Conservation (phyloP, 805 yeast genomes). For the Candida peoriensis region DNA sequence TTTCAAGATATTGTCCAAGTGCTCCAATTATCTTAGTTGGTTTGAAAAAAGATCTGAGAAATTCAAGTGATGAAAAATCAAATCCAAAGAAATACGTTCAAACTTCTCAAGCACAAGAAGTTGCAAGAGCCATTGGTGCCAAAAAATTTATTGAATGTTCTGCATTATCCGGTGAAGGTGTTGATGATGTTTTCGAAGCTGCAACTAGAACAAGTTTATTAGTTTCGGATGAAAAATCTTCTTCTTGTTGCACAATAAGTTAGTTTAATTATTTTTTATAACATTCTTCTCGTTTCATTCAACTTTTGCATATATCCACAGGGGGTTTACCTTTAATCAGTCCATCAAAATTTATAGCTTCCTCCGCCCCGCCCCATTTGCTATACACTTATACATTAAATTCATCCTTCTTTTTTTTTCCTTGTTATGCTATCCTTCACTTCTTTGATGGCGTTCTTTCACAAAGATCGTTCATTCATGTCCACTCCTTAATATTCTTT, state of each 20-base stretch:
- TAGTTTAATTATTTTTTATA: no score
- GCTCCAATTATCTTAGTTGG: slow-evolving; percentile 80
- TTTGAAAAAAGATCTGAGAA: slow-evolving; percentile 74
- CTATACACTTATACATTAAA: no score
- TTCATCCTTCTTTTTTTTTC: no score
- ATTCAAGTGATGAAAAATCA: slow-evolving; percentile 30
- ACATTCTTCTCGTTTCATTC: no score
- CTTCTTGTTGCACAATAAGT: slow-evolving; percentile 38
- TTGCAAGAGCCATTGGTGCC: slow-evolving; percentile 79
- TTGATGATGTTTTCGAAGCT: slow-evolving; percentile 86
- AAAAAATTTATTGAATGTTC: slow-evolving; percentile 82
- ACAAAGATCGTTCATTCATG: no score
- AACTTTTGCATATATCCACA: no score
- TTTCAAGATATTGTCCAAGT: slow-evolving; percentile 69
- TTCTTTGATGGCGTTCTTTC: no score
- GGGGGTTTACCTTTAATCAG: no score
- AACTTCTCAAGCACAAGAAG: slow-evolving; percentile 52
- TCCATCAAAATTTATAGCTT: no score
- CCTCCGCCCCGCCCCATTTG: no score
- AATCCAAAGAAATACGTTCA: slow-evolving; percentile 44
- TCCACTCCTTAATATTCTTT: no score
- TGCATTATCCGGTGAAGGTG: slow-evolving; percentile 91
- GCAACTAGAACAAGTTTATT: slow-evolving; percentile 83
- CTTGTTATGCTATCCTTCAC: no score
- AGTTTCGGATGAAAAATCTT: slow-evolving; percentile 40